These are phyloP conservation scores for Macroventuria anomochaeta DNA, from an alignment of 2,329 filamentous ascomycete species.

Conservation along the genomic window DNA sequence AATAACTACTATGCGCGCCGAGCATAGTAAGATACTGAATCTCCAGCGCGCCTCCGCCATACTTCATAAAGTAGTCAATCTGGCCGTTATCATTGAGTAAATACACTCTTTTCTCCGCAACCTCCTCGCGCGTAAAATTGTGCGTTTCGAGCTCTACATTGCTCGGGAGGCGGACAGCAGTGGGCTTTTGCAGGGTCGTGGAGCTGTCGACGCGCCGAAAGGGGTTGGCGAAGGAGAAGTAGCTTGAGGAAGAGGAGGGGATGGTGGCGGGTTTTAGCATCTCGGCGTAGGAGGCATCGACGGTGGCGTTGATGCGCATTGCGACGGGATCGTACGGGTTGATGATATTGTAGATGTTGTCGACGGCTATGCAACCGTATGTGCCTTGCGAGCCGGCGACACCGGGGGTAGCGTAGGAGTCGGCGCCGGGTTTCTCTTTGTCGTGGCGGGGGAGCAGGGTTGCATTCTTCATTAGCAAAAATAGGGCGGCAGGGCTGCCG, in stretches of 20 bases:
- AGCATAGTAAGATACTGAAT: constrained; percentile 98
- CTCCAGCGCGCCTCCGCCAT: constrained; percentile 84
- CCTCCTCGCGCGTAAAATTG: constrained; percentile 89
- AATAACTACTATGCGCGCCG: constrained; percentile 93
- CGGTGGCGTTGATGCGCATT: constrained; percentile 88
- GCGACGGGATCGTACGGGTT: constrained; percentile 80
- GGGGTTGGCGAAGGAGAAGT: constrained; percentile 51
- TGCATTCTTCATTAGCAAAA: constrained; percentile 80
- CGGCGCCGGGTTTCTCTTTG: constrained; percentile 75
- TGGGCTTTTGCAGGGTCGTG: constrained; percentile 34
- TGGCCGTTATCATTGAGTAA: constrained; percentile 96
- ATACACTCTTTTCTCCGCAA: constrained; percentile 86
- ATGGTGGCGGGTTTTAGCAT: constrained; percentile 79
- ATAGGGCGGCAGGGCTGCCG: constrained; percentile 91
- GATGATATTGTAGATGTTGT: constrained; percentile 96
- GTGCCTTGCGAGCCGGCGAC: constrained; percentile 79
- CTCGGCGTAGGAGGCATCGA: constrained; percentile 80
- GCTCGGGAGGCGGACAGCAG: constrained; percentile 51
- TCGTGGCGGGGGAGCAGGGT: constrained; percentile 77
- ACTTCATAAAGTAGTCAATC: constrained; percentile 86
- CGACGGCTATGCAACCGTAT: constrained; percentile 90
- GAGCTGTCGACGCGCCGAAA: constrained; percentile 45
- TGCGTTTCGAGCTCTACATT: constrained; percentile 91
- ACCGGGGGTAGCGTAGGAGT: constrained; percentile 58
- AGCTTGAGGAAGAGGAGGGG: constrained; percentile 69